These are phyloP conservation scores for Fusarium odoratissimum DNA, from an alignment of 2,329 filamentous ascomycete species.

Conservation along the genomic window DNA sequence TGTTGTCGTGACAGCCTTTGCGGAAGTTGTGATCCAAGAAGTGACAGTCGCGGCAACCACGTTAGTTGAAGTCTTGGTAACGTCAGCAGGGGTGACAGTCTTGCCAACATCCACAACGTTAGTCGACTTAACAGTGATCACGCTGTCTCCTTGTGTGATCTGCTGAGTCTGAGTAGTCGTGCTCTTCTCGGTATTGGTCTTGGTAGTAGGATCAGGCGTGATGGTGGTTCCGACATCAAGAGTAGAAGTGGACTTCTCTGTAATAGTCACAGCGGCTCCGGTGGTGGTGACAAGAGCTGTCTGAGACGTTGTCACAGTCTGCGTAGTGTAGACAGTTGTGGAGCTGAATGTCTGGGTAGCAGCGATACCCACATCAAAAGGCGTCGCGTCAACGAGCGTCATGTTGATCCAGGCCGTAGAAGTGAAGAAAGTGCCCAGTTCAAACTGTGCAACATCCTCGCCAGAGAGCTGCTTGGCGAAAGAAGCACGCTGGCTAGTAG, in stretches of 20 bases:
- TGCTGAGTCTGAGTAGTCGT: slow-evolving; percentile 28
- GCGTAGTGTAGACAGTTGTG: slow-evolving; percentile 36
- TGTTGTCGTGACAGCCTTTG: slow-evolving; percentile 31
- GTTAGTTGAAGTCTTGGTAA: slow-evolving; percentile 38
- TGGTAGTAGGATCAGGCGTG: slow-evolving; percentile 33
- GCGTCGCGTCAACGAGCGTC: slow-evolving; percentile 35
- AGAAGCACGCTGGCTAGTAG: slow-evolving; percentile 32
- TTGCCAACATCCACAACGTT: slow-evolving; percentile 47
- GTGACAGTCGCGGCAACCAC: slow-evolving; percentile 28
- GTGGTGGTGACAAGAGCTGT: slow-evolving; percentile 29
- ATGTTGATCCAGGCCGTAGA: slow-evolving; percentile 39
- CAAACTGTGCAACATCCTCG: slow-evolving; percentile 23
- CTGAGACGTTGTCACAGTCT: slow-evolving; percentile 30
- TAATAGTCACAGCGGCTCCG: slow-evolving; percentile 17
- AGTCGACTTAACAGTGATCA: slow-evolving; percentile 45
- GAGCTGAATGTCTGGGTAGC: slow-evolving; percentile 15
- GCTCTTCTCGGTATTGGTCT: slow-evolving; percentile 29
- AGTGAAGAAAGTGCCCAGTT: slow-evolving; percentile 36
- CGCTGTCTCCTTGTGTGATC: slow-evolving; percentile 29
- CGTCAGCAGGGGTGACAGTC: slow-evolving; percentile 47
- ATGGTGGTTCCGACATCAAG: slow-evolving; percentile 37
- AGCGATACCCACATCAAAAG: slow-evolving; percentile 26
- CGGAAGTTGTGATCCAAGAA: slow-evolving; percentile 26
- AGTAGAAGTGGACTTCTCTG: slow-evolving; percentile 29
- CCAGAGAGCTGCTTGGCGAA: slow-evolving; percentile 33